Conservation (phyloP, 768 basidiomycete species). For the Boletus vermiculosoides region DNA sequence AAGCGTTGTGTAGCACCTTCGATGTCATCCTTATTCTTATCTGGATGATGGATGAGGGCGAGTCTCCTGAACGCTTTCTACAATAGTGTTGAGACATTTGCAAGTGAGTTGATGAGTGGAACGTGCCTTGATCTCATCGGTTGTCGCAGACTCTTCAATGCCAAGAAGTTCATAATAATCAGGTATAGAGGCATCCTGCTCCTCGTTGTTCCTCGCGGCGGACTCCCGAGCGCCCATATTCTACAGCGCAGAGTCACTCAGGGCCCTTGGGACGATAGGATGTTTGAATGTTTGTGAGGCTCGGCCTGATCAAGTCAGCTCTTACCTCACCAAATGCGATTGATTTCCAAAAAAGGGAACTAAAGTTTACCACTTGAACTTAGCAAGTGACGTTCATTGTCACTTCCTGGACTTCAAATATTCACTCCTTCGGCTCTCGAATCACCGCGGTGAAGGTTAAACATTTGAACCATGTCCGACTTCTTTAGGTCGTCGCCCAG, state of each 20-base stretch:
- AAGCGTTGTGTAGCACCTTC: constrained; percentile 88
- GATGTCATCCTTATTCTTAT: constrained; percentile 81
- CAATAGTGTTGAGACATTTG: constrained; percentile 6
- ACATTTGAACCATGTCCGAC: constrained; percentile 45
- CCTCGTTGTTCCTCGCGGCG: constrained; percentile 36
- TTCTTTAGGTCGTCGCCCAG: constrained; percentile 44
- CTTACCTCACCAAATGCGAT: not conserved
- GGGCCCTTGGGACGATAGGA: not conserved
- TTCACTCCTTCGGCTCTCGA: not conserved
- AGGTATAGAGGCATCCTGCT: constrained; percentile 30
- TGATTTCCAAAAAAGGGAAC: constrained; percentile 16
- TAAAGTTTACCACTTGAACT: not conserved
- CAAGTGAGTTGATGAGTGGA: not conserved
- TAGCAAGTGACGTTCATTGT: not conserved
- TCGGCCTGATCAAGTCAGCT: no score
- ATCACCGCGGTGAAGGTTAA: not conserved
- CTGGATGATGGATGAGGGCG: constrained; percentile 83
- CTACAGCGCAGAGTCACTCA: not conserved
- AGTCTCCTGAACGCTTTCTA: constrained; percentile 82
- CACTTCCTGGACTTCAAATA: not conserved
- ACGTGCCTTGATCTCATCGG: constrained; percentile 84
- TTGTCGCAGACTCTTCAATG: constrained; percentile 76
- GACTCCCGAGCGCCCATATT: constrained; percentile 74
- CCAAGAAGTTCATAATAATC: constrained; percentile 86
- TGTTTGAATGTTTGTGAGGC: not conserved